Evolutionary conservation across 768 basidiomycete species (phyloP).

Genomic region (Suillus brevipes): DNA sequence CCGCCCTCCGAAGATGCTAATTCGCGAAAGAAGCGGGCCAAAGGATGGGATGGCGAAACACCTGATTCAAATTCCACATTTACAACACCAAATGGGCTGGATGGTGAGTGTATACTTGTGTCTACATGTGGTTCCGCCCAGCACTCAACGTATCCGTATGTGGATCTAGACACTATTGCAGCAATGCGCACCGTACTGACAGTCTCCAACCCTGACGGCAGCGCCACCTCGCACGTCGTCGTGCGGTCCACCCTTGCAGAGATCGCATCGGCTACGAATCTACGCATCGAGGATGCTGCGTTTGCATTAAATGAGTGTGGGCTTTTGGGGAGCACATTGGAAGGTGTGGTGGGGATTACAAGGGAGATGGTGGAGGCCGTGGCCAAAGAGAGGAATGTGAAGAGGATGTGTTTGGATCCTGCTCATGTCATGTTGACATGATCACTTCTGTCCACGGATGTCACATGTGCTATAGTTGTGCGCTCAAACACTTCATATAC

Average conservation of each 20-base stretch:
- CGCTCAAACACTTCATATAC: neutral
- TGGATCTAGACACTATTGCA: neutral
- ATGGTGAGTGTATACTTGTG: slow-evolving; percentile 35
- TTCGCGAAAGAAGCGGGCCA: slow-evolving; percentile 48
- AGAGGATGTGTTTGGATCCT: slow-evolving; percentile 64
- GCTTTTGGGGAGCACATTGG: slow-evolving; percentile 48
- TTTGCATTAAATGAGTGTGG: slow-evolving; percentile 90
- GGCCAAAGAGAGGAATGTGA: slow-evolving; percentile 68
- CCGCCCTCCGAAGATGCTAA: slow-evolving; percentile 32
- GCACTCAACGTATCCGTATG: neutral
- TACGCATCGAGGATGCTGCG: slow-evolving; percentile 82
- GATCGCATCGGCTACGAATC: slow-evolving; percentile 76
- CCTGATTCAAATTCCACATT: slow-evolving; percentile 36
- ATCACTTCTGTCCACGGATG: neutral
- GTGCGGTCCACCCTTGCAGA: slow-evolving; percentile 73
- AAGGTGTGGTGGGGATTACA: slow-evolving; percentile 56
- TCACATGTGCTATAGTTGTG: neutral
- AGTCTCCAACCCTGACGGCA: slow-evolving; percentile 59
- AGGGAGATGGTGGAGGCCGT: slow-evolving; percentile 68
- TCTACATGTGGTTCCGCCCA: neutral
- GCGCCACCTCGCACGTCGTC: slow-evolving; percentile 66
- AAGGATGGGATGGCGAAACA: slow-evolving; percentile 77
- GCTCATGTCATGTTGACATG: slow-evolving; percentile 51
- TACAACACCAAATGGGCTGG: slow-evolving; percentile 37
- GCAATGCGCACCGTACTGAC: slow-evolving; percentile 59